Evolutionary conservation across 129 eudicot genomes (phyloP).

Genomic region (Tagetes patula): DNA sequence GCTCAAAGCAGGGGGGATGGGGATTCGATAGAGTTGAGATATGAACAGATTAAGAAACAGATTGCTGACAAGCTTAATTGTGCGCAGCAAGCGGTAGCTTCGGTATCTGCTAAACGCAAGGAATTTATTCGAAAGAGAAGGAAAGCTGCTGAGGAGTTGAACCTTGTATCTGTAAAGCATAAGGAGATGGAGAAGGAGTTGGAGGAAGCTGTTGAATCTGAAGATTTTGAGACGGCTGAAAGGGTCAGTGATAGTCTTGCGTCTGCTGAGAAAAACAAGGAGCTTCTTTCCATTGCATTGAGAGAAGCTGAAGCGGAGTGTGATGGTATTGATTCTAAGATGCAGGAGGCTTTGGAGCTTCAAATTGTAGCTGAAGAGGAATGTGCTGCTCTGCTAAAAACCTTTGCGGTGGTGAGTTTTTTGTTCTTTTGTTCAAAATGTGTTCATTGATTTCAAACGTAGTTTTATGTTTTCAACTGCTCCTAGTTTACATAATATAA

Average conservation of each 20-base stretch:
- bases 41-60: conserved; percentile 36
- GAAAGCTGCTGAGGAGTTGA: conserved; percentile 54
- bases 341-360: conserved; percentile 55
- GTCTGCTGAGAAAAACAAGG: conserved; percentile 63
- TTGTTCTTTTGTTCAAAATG: conserved; percentile 14
- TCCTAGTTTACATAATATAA: neutral
- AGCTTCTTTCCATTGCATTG: conserved; percentile 41
- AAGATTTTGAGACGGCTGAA: conserved; percentile 82
- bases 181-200: conserved; percentile 70
- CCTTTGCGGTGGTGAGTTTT: conserved; percentile 50
- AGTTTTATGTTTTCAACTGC: neutral
- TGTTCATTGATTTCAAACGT: neutral
- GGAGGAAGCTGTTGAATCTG: conserved; percentile 81
- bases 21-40: conserved; percentile 40
- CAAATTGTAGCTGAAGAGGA: conserved; percentile 70
- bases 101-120: conserved; percentile 45
- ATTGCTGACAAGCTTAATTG: conserved; percentile 45
- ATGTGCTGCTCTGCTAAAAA: conserved; percentile 55
- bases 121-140: conserved; percentile 55
- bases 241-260: conserved; percentile 65
- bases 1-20: conserved; percentile 15
- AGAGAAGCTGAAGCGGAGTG: conserved; percentile 65
- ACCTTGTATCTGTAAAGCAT: conserved; percentile 42
- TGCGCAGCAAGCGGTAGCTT: conserved; percentile 33
- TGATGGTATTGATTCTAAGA: conserved; percentile 61